These are phyloP conservation scores for Periconia sp. DNA, from an alignment of 2,329 filamentous ascomycete species.

Conservation along the genomic window DNA sequence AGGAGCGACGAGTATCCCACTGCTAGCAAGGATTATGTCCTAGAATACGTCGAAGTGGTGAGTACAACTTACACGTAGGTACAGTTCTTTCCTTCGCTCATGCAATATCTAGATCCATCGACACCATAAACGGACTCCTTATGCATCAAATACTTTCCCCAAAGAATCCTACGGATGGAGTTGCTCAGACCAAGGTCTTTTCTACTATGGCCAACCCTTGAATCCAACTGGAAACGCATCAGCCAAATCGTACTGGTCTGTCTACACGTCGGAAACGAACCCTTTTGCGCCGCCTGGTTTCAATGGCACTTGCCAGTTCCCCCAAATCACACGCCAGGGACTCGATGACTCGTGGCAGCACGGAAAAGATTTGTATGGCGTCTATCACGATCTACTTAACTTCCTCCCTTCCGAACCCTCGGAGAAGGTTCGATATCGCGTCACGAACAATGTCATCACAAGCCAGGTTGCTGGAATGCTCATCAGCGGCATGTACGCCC, in stretches of 20 bases:
- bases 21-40: conserved; percentile 58
- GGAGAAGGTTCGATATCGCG: conserved; percentile 62
- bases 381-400: conserved; percentile 69
- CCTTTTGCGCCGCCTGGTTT: conserved; percentile 69
- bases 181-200: conserved; percentile 70
- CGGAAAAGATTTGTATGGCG: conserved; percentile 73
- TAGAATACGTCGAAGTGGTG: conserved; percentile 76
- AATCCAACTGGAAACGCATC: conserved; percentile 49
- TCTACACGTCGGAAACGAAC: conserved; percentile 64
- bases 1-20: conserved; percentile 64
- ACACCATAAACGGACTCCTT: conserved; percentile 83
- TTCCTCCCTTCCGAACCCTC: conserved; percentile 62
- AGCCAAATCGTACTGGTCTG: conserved; percentile 65
- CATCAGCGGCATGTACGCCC: conserved; percentile 63
- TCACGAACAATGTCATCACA: conserved; percentile 82
- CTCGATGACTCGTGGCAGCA: conserved; percentile 76
- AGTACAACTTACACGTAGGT: conserved; percentile 6
- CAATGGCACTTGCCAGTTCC: conserved; percentile 75
- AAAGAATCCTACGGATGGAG: conserved; percentile 72
- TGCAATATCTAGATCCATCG: conserved; percentile 64
- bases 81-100: conserved; percentile 2
- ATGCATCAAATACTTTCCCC: conserved; percentile 75
- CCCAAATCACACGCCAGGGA: conserved; percentile 73
- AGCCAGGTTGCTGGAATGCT: conserved; percentile 78
- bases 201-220: conserved; percentile 66